phyloP scores from a whole-genome alignment of 78 protist species.

The Mantamonas sphyraenae region DNA sequence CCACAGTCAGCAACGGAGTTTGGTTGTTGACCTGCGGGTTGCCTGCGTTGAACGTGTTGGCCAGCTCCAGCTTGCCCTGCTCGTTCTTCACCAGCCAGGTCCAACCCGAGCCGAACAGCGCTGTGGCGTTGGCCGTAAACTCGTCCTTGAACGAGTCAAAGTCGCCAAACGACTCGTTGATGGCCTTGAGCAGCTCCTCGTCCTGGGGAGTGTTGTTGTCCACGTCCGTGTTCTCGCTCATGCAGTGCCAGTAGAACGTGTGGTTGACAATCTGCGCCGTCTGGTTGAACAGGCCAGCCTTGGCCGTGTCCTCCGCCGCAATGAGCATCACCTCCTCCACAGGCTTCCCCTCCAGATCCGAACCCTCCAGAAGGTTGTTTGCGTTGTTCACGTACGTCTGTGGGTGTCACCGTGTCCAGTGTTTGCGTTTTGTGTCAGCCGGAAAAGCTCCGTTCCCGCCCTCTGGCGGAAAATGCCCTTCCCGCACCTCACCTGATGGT shows the following conservation, averaged over 20 bases:
- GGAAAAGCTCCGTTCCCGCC: too few relatives aligned
- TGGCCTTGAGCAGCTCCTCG: neutral
- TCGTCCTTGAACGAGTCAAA: slow-evolving; percentile 27
- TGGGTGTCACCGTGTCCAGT: too few relatives aligned
- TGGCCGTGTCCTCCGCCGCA: neutral
- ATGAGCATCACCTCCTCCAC: slow-evolving; percentile 9
- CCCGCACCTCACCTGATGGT: slow-evolving; percentile 18
- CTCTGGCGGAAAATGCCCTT: too few relatives aligned
- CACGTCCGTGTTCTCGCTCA: neutral
- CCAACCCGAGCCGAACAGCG: slow-evolving; percentile 46
- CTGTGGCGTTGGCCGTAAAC: slow-evolving; percentile 21
- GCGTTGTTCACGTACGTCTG: slow-evolving; percentile 18
- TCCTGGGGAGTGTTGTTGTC: neutral
- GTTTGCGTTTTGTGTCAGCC: too few relatives aligned
- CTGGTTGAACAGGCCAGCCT: slow-evolving; percentile 30
- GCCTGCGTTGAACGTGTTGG: slow-evolving; percentile 24
- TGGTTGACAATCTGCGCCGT: slow-evolving; percentile 48
- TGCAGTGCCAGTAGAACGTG: slow-evolving; percentile 40
- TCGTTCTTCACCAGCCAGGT: slow-evolving; percentile 30
- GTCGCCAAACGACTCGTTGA: slow-evolving; percentile 21
- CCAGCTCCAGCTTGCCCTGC: neutral
- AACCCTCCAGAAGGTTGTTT: slow-evolving; percentile 7
- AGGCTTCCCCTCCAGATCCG: neutral
- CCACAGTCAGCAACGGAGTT: slow-evolving; percentile 28
- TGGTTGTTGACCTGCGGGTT: slow-evolving; percentile 11